Evolutionary conservation across 148 eudicot genomes (phyloP).

Genomic region (Amaranthus hypochondriacus): DNA sequence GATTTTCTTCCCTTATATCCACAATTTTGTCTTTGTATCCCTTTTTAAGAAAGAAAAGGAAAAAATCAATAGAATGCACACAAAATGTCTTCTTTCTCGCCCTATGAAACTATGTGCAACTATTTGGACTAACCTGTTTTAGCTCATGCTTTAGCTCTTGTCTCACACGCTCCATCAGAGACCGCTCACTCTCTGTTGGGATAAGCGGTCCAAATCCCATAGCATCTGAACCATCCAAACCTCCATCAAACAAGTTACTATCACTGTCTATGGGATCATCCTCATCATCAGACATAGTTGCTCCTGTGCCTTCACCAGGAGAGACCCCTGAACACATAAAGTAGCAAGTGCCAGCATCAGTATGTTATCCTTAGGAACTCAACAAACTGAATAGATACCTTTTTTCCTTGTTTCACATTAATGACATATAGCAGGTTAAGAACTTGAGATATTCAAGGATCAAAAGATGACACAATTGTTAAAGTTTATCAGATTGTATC

Average conservation of each 20-base stretch:
- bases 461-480: neutral
- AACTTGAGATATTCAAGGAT: neutral
- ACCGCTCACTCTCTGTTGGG: conserved; percentile 80
- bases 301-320: conserved; percentile 89
- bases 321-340: conserved; percentile 52
- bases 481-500: no score
- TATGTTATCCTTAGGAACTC: neutral
- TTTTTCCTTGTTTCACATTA: neutral
- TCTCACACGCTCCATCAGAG: conserved; percentile 92
- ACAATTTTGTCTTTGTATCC: conserved; percentile 94
- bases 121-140: conserved; percentile 51
- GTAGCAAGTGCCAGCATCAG: conserved; percentile 3
- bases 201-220: conserved; percentile 87
- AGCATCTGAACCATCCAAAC: conserved; percentile 57
- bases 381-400: neutral
- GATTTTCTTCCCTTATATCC: conserved; percentile 88
- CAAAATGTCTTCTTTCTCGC: neutral
- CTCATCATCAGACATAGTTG: conserved; percentile 96
- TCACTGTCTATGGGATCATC: conserved; percentile 75
- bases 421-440: neutral
- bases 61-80: conserved; percentile 15
- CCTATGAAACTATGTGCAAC: neutral
- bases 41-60: conserved; percentile 26
- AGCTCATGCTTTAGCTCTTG: conserved; percentile 76
- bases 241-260: conserved; percentile 63